Conservation (phyloP, 345 rosid genomes). For the Lepidium aucheri region DNA sequence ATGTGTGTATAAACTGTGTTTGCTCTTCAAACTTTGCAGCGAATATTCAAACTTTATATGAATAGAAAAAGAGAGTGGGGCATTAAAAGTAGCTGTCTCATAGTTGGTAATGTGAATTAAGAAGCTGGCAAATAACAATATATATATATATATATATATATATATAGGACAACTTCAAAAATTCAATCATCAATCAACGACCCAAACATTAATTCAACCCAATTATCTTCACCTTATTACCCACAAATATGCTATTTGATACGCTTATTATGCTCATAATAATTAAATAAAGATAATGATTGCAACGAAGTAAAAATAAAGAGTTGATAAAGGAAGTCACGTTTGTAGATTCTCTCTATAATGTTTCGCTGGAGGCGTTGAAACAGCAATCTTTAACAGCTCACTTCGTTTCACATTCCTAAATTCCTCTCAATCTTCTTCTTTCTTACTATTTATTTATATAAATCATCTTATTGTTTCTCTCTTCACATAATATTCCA, state of each 20-base stretch:
- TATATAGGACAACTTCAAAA: constrained; percentile 12
- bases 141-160: constrained; percentile 13
- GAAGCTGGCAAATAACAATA: constrained; percentile 19
- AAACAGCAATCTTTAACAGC: constrained; percentile 26
- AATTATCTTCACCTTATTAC: constrained; percentile 6
- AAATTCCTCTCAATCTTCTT: constrained; percentile 10
- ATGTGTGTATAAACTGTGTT: constrained; percentile 7
- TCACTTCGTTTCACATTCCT: constrained; percentile 23
- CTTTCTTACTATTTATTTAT: neutral
- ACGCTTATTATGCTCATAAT: constrained; percentile 2
- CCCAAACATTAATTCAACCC: neutral
- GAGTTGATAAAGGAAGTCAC: constrained; percentile 23
- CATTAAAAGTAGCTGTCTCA: constrained; percentile 18
- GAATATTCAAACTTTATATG: constrained; percentile 15
- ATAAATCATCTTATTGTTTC: constrained; percentile 7
- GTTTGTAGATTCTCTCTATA: constrained; percentile 13
- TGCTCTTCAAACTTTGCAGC: constrained; percentile 11
- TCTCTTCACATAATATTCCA: constrained; percentile 9
- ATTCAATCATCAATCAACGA: constrained; percentile 6
- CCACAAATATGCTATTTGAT: neutral
- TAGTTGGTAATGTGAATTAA: constrained; percentile 19
- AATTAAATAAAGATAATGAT: neutral
- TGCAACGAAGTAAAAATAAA: neutral
- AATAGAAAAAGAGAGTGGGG: constrained; percentile 3
- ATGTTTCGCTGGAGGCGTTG: constrained; percentile 28